Conservation (phyloP, 306 rosid genomes). For the Rosa lucieae region DNA sequence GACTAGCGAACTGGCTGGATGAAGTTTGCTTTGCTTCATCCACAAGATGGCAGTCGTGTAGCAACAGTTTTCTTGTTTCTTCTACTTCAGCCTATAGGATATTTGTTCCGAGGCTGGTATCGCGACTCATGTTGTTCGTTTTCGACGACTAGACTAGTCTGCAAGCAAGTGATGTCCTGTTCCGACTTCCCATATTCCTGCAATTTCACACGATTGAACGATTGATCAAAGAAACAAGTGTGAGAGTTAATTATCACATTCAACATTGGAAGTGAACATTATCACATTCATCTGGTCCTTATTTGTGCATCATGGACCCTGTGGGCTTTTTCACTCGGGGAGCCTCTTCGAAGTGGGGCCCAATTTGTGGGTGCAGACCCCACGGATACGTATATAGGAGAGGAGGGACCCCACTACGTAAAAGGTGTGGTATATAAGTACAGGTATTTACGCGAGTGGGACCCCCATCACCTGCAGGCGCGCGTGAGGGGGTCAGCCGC, state of each 20-base stretch:
- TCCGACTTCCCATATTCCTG: too few relatives aligned
- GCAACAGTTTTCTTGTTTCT: conserved; percentile 22
- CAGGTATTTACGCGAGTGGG: background rate
- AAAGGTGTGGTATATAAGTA: too few relatives aligned
- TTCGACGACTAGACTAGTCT: background rate
- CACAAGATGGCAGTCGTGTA: conserved; percentile 7
- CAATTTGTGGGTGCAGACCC: background rate
- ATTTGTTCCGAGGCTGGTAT: conserved; percentile 22
- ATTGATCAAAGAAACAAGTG: too few relatives aligned
- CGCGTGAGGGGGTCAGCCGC: background rate
- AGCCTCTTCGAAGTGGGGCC: background rate
- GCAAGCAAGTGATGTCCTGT: background rate
- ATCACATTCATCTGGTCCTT: background rate
- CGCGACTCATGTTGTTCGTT: background rate
- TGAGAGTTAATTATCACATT: background rate
- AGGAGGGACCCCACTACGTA: background rate
- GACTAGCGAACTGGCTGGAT: conserved; percentile 29
- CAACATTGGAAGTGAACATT: background rate
- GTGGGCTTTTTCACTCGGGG: background rate
- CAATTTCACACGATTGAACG: too few relatives aligned
- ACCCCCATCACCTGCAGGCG: background rate
- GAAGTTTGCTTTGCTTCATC: background rate
- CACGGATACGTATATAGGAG: too few relatives aligned
- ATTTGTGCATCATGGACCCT: background rate
- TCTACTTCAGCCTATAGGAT: conserved; percentile 1